Base-by-base conservation (phyloP, 2,329 filamentous ascomycete genomes). In the Xylaria multiplex region DNA sequence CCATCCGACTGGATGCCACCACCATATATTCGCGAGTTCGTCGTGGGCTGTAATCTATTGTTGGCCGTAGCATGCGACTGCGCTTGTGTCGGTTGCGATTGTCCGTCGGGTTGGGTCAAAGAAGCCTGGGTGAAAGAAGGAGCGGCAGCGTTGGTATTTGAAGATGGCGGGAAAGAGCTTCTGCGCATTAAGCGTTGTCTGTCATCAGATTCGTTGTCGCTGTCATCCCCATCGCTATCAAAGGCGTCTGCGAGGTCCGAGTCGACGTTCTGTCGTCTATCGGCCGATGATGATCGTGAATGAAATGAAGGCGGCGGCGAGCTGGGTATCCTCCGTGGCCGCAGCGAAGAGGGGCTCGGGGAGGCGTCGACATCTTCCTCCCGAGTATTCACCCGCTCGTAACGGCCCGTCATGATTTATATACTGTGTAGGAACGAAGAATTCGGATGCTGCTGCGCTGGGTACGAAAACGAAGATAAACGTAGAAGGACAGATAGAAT, bases 241-340 rank as follows among this genome's bases (percentile, higher is more conserved):
- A 99, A 99, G 0, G 96, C 93, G 77, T 98, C 95, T 72, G 92
- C 93, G 14, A 99, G 86, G n/a, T 92, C 90, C 68, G 91, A 85
- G 74, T 97, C 90, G 67, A 93, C 91, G 8, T 71, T 68, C 74
- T 78, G 61, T 74, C 80, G 62, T 78, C 79, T 55, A 73, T 78
- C 83, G 84, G 81, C 81, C 81, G 92, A 94, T 1, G 93, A 93
- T 37, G 91, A 85, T 76, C 92, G 88, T 53, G 94, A 97, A 78
- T 90, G 93, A 80, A 97, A 98, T 1, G 95, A 97, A 2, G 95
- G 95, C 43, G 89, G 89, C 56, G 89, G 88, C 32, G 88, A 91
- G 77, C 81, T 84, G 45, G 87, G 86, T 68, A 84, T 77, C 48
- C 79, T 77, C 35, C 79, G 77, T 14, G 73, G 72, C 45, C 57